Evolutionary conservation across 306 rosid species (phyloP), one percentile per base, ranked within the genome.

Genomic region (Ammopiptanthus mongolicus): DNA sequence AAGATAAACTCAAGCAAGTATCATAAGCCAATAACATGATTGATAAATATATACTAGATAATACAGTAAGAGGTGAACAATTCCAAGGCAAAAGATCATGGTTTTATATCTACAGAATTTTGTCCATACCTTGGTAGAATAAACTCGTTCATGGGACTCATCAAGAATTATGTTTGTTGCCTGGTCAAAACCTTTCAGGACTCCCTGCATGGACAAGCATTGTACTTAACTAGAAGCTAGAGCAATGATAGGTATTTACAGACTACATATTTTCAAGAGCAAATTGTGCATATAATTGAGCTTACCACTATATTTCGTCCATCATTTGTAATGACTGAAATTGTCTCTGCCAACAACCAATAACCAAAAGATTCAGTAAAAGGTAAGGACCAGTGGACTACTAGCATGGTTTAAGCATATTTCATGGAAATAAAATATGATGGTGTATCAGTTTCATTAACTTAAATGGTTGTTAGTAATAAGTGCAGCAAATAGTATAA

Each of bases 81-180:
- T 23, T 63, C 10, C 17, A 63, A 44, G 46, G 5, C 12, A 63
- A 64, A 74, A 64, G 55, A 15, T 21, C 12, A 22, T 36, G 55
- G 64, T 53, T 48, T 74, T 15, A 14, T 13, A 25, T 50, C 46
- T 14, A 46, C 21, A 65, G 22, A 74, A 18, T 14, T 39, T 57
- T 58, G 51, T 60, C 61, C 80, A 80, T 80, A 91, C 99, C 97
- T 92, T 92, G 41, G 99, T 95, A 15, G 99, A 95, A 80, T 82
- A 95, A 73, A 95, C 99, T 10, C 97, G 93, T 81, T 95, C 99
- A 75, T 90, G 97, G 48, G 97, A 95, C 78, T 95, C 99, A 76
- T 95, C 99, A 14, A 95, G 97, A 80, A 95, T 95, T n/a, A 92
- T 95, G 75, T 95, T 95, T 12, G 99, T 95, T 55, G 99, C 97